A percentile compares a stretch with the other conserved stretches of the same genome.
Conservation (phyloP, 202 grass and related monocot species). For the Zoysia matrella region DNA sequence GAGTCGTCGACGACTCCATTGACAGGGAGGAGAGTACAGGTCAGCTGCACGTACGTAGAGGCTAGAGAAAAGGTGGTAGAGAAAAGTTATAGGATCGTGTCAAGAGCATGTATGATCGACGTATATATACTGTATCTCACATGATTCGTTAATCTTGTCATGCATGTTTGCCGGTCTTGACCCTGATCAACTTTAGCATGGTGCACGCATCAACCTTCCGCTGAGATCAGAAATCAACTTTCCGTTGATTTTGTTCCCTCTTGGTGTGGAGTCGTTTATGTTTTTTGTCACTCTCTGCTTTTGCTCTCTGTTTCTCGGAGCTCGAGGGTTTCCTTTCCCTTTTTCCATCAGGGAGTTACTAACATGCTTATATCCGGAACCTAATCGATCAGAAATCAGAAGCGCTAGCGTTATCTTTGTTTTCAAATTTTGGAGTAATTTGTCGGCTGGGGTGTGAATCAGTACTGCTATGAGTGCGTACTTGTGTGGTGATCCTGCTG, state of each 20-base stretch:
- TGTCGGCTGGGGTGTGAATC: neutral
- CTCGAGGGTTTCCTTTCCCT: neutral
- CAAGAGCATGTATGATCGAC: neutral
- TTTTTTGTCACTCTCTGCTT: neutral
- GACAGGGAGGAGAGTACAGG: too few relatives aligned
- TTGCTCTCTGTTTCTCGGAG: neutral
- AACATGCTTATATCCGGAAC: neutral
- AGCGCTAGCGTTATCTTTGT: neutral
- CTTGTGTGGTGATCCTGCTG: neutral
- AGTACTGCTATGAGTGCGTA: neutral
- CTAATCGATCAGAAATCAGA: neutral
- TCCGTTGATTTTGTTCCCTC: slow-evolving; percentile 6
- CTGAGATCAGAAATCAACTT: neutral
- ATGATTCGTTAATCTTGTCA: slow-evolving; percentile 24
- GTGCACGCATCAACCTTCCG: slow-evolving; percentile 6
- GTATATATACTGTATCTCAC: neutral
- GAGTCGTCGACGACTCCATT: slow-evolving; percentile 5
- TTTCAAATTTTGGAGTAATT: neutral
- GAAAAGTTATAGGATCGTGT: slow-evolving; percentile 22
- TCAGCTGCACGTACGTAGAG: neutral
- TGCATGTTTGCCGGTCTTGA: neutral
- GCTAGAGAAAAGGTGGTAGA: neutral
- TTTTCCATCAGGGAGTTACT: neutral
- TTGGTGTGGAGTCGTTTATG: slow-evolving; percentile 10
- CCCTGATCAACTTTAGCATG: neutral